These are phyloP conservation scores for Diphasiastrum complanatum DNA, from an alignment of 83 land plant genomes.

Conservation along the genomic window DNA sequence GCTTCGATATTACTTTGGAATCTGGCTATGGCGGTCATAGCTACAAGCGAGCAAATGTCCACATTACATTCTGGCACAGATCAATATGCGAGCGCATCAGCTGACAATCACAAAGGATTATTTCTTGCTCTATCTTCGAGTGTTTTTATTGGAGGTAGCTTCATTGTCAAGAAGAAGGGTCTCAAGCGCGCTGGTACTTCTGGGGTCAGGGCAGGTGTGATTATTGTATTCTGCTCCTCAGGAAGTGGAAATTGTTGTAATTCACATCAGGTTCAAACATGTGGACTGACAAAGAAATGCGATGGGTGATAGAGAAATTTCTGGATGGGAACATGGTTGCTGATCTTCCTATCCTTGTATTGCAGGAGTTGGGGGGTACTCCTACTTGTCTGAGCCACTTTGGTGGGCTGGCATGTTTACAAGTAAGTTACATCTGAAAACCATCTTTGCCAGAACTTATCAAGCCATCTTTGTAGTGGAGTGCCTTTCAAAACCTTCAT, in stretches of 20 bases:
- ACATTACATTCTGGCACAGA: no score
- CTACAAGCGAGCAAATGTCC: no score
- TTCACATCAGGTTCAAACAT: not conserved
- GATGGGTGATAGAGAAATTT: not conserved
- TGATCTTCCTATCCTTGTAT: not conserved
- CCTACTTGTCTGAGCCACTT: conserved; percentile 59
- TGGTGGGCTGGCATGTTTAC: conserved; percentile 82
- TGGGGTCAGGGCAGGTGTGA: conserved; percentile 71
- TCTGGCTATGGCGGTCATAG: no score
- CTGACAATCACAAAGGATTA: conserved; percentile 62
- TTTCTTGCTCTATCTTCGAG: conserved; percentile 63
- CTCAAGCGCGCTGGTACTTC: conserved; percentile 66
- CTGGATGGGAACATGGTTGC: not conserved
- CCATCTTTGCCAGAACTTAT: not conserved
- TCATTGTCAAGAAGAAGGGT: conserved; percentile 90
- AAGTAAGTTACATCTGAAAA: conserved; percentile 29
- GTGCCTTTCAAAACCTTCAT: no score
- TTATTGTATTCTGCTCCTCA: not conserved
- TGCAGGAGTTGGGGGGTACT: conserved; percentile 63
- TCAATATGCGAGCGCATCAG: no score
- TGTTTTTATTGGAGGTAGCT: conserved; percentile 82
- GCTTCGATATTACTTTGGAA: no score
- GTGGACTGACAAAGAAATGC: not conserved
- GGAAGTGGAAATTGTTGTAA: not conserved
- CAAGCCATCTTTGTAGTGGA: no score